Conservation (phyloP, 805 yeast species). For the Candida lessepsii region DNA sequence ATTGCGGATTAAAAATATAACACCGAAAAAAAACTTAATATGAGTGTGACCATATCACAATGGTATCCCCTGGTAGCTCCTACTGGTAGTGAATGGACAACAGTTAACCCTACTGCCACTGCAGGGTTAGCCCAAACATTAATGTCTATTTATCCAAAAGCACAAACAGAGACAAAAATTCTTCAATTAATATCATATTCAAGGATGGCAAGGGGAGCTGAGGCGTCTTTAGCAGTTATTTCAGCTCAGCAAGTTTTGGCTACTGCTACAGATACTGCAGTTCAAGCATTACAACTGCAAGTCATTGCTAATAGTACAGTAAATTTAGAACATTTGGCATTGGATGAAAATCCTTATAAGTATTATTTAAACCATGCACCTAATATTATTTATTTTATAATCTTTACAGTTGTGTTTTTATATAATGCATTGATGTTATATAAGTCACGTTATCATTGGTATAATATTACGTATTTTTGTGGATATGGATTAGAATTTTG, state of each 20-base stretch:
- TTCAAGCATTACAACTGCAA: conserved; percentile 29
- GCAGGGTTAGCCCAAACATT: conserved; percentile 10
- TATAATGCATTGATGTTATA: conserved; percentile 27
- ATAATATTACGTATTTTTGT: conserved; percentile 34
- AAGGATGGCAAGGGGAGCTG: conserved; percentile 30
- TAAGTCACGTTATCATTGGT: conserved; percentile 40
- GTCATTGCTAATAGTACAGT: conserved; percentile 33
- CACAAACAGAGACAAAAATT: neutral
- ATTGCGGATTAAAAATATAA: no score
- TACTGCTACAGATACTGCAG: conserved; percentile 34
- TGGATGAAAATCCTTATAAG: conserved; percentile 29
- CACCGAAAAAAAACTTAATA: conserved; percentile 5
- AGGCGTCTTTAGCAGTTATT: conserved; percentile 36
- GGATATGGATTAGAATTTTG: conserved; percentile 36
- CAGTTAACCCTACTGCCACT: conserved; percentile 13
- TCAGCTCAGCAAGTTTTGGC: conserved; percentile 36
- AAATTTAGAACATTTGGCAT: conserved; percentile 28
- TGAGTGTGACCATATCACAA: conserved; percentile 12
- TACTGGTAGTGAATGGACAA: conserved; percentile 13
- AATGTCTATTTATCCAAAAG: conserved; percentile 3
- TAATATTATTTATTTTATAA: conserved; percentile 29
- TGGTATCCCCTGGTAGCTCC: conserved; percentile 14
- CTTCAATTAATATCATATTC: conserved; percentile 23
- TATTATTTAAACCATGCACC: conserved; percentile 27
- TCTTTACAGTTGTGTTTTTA: conserved; percentile 25